Conservation (phyloP, 2,329 filamentous ascomycete genomes). For the Sclerotinia borealis region DNA sequence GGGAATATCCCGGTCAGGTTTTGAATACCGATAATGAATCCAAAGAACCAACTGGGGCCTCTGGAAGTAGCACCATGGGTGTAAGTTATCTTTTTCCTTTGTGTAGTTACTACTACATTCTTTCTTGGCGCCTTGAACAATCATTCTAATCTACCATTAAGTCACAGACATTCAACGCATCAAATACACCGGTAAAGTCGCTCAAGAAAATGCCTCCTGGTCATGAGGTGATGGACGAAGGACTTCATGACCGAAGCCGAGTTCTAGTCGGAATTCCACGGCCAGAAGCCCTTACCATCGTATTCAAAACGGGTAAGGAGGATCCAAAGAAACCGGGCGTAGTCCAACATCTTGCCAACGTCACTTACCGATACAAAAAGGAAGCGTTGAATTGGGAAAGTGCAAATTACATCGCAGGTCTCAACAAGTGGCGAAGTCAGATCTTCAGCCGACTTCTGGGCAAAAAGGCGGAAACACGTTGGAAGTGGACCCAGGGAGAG, state of each 20-base stretch:
- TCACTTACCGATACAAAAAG: neutral
- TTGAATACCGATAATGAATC: neutral
- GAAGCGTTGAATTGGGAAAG: neutral
- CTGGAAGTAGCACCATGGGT: neutral
- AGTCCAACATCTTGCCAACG: neutral
- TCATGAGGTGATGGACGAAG: neutral
- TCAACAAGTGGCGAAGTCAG: conserved; percentile 3
- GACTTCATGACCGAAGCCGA: neutral
- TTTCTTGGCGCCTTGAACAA: neutral
- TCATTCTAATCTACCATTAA: neutral
- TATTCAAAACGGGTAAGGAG: neutral
- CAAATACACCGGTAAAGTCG: neutral
- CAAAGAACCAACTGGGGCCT: neutral
- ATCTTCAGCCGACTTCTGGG: neutral
- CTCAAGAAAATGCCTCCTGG: neutral
- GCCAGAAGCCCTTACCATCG: neutral
- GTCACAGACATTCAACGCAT: neutral
- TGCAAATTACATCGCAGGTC: neutral
- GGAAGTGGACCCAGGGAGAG: neutral
- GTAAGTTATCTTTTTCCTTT: neutral
- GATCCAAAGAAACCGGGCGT: neutral
- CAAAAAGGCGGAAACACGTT: neutral
- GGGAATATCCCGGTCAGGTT: no score
- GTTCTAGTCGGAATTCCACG: neutral
- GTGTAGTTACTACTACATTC: neutral